A percentile compares a stretch with the other conserved stretches of the same genome.
Evolutionary conservation across 352 stramenopile genomes (phyloP).

Genomic region (Aphanomyces cochlioides): DNA sequence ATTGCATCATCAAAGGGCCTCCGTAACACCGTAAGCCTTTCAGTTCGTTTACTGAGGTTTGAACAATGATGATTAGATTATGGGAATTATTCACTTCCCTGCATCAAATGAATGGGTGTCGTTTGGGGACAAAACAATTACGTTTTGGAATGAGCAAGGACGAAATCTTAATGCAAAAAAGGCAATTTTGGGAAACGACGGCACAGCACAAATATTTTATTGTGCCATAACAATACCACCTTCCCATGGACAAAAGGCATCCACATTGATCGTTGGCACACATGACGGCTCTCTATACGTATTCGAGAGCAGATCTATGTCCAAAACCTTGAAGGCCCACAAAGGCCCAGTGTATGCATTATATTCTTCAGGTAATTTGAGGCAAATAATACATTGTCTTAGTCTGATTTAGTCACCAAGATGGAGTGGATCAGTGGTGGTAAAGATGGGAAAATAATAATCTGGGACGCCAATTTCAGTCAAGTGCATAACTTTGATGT

Average conservation of each 20-base stretch:
- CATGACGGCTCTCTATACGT: conserved; percentile 77
- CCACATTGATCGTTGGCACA: conserved; percentile 23
- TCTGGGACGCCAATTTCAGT: conserved; percentile 74
- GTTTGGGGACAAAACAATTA: conserved; percentile 66
- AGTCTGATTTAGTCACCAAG: conserved; percentile 15
- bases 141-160: conserved; percentile 70
- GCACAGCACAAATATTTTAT: conserved; percentile 9
- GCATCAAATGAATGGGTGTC: conserved; percentile 57
- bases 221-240: neutral
- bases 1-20: conserved; percentile 55
- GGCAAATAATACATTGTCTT: neutral
- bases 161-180: conserved; percentile 31
- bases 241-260: neutral
- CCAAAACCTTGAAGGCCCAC: conserved; percentile 53
- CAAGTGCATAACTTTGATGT: conserved; percentile 41
- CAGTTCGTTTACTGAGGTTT: too few relatives aligned
- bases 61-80: conserved; percentile 27
- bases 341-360: conserved; percentile 45
- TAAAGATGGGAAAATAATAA: conserved; percentile 81
- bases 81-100: conserved; percentile 48
- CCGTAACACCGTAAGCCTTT: conserved; percentile 40
- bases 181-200: conserved; percentile 23
- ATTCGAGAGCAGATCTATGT: conserved; percentile 57
- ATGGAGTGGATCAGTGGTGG: conserved; percentile 75
- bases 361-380: conserved; percentile 34